Conservation (phyloP, 2,329 filamentous ascomycete species). For the Pseudogymnoascus sp. region DNA sequence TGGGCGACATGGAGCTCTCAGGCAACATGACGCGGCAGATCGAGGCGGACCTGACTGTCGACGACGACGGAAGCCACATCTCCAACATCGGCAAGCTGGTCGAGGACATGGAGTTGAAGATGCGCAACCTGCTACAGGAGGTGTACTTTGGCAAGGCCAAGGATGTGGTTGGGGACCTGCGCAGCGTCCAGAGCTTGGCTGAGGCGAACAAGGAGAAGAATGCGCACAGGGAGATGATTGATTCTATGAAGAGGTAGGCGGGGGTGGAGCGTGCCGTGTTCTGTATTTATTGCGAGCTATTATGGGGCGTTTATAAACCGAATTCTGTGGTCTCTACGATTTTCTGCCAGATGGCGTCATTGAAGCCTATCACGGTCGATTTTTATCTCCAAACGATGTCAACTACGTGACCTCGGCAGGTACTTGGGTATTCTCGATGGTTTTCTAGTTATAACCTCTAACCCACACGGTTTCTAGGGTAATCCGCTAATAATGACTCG, state of each 20-base stretch:
- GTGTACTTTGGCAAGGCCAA: slow-evolving; percentile 99
- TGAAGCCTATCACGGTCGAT: background rate
- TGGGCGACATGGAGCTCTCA: slow-evolving; percentile 84
- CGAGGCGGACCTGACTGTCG: slow-evolving; percentile 81
- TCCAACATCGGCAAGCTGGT: slow-evolving; percentile 90
- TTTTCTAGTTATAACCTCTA: slow-evolving; percentile 3
- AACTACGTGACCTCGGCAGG: background rate
- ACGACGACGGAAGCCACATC: slow-evolving; percentile 87
- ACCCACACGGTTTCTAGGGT: background rate
- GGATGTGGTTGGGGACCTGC: slow-evolving; percentile 91
- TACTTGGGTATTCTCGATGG: slow-evolving; percentile 1
- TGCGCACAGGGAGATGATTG: slow-evolving; percentile 82
- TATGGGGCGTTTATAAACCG: slow-evolving; percentile 4
- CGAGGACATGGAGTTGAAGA: slow-evolving; percentile 99
- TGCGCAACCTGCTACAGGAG: slow-evolving; percentile 95
- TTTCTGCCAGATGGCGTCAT: background rate
- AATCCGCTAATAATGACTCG: background rate
- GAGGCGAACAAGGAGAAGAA: slow-evolving; percentile 77
- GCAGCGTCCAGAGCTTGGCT: slow-evolving; percentile 76
- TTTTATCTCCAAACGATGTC: background rate
- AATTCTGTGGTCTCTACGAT: background rate
- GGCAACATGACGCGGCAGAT: slow-evolving; percentile 98
- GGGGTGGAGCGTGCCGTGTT: background rate
- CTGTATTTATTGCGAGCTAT: slow-evolving; percentile 4
- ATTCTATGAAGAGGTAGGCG: slow-evolving; percentile 35